Evolutionary conservation across 2,329 filamentous ascomycete species (phyloP), one percentile per base, ranked within the genome.

Genomic region (Trichothecium sympodiale): DNA sequence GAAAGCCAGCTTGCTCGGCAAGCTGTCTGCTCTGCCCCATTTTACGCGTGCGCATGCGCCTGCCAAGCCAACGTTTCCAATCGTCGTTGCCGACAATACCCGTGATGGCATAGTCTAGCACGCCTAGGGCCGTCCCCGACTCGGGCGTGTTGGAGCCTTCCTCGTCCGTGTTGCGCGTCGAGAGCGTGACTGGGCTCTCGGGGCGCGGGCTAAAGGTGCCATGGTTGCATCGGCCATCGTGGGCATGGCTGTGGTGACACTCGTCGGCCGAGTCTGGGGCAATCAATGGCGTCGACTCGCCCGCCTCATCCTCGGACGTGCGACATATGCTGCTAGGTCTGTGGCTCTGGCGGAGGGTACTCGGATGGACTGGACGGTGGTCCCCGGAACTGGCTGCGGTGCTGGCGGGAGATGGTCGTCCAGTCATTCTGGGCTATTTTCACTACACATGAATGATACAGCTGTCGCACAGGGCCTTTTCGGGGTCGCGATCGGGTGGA

Each of bases 161-260:
- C 42, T 50, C 35, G 42, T 53, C 48, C 32, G 46, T 48, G 38
- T 51, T 50, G 14, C 23, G 31, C 29, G 17, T 17, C 8, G 25
- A 17, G 23, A 26, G 13, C 6, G 54, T 49, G 8, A 55, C 45
- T 4, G 68, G 65, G 34, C 69, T 74, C 31, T 59, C 61, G 1
- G 80, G 70, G 27, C 76, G 64, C 2, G 83, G 80, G 30, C 83
- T 86, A 50, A 88, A 85, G 13, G 82, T 83, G 46, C 83, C 84
- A 59, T 91, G 81, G 47, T 71, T 69, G 61, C 79, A 85, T 36
- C 56, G 53, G 15, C 65, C 68, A 8, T 64, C 56, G 43, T 71
- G 65, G 5, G 55, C 57, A 23, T 49, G 46, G 33, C 55, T 51
- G 8, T 47, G 37, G 26, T 42, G 47, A 17, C 44, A 42, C 31